Base-by-base conservation (phyloP, 73 alveolate genomes). In the Breviolum minutum region DNA sequence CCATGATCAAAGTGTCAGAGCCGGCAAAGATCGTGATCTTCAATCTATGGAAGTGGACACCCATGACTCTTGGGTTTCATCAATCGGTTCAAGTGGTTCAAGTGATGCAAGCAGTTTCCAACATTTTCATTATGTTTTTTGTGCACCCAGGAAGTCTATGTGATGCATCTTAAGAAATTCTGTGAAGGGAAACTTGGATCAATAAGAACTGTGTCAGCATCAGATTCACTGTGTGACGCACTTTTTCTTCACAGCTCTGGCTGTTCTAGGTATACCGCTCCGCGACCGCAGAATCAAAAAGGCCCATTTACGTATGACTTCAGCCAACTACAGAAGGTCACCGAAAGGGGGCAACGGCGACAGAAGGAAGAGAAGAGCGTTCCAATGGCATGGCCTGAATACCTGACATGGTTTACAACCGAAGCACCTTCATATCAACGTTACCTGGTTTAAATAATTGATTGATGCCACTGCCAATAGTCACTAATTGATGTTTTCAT, bases 331-430 rank as follows among this genome's bases (percentile, higher is more conserved):
- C 22, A 10, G 9, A 8, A 19, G 14, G 70, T 13, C 22, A 40
- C 32, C 32, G 19, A 12, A 5, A 8, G 40, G 13, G 89, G 89
- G 6, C 27, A 9, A 7, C 30, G 70, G 7, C 70, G 54, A 17
- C 19, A 40, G 27, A 69, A 80, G 7, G 6, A 8, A 13, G 89
- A 8, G 7, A 40, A 32, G 40, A 8, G 7, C 14, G 89, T 13
- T 17, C 89, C 89, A 6, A 40, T 80, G 89, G 89, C 89, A 11
- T 80, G 89, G 89, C 89, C 89, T 6, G 89, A 80, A 54, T 80
- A 32, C 30, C 68, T 40, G 11, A 12, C 12, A 48, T 80, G 69
- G 70, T 80, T 32, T 19, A 80, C 70, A 40, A 40, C 19, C 16
- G 54, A 80, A 48, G 89, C 89, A 12, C 89, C 89, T 6, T 12